These are phyloP conservation scores for Aspergillus brasiliensis DNA, from an alignment of 2,329 filamentous ascomycete species.

Conservation along the genomic window DNA sequence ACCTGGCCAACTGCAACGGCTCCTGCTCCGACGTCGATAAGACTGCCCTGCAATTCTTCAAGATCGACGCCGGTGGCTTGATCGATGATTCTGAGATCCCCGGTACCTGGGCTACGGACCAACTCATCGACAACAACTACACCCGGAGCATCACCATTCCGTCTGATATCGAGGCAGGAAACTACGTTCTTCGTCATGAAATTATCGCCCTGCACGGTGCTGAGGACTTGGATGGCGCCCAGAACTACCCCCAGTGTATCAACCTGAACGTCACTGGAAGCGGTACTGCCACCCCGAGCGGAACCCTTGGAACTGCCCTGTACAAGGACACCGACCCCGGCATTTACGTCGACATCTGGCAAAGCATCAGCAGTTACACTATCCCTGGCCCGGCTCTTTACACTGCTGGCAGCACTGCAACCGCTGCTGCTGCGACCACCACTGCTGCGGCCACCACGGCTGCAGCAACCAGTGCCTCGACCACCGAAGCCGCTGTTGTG, in stretches of 20 bases:
- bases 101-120: conserved; percentile 57
- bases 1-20: conserved; percentile 60
- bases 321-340: conserved; percentile 59
- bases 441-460: neutral
- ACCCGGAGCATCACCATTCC: conserved; percentile 50
- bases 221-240: conserved; percentile 43
- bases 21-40: conserved; percentile 57
- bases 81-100: conserved; percentile 43
- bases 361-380: conserved; percentile 44
- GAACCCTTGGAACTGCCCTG: conserved; percentile 52
- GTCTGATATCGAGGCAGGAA: conserved; percentile 45
- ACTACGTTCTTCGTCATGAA: conserved; percentile 56
- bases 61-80: conserved; percentile 60
- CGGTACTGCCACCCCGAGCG: conserved; percentile 46
- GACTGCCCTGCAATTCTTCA: conserved; percentile 58
- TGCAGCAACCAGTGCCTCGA: neutral
- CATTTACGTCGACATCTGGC: conserved; percentile 60
- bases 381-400: conserved; percentile 51
- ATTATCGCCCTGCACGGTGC: conserved; percentile 54
- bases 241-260: conserved; percentile 58
- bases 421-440: neutral
- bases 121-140: conserved; percentile 52
- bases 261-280: conserved; percentile 60
- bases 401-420: conserved; percentile 9
- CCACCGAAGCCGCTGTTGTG: neutral